Base-by-base conservation (phyloP, 345 rosid species). In the Rhizophora mangle region DNA sequence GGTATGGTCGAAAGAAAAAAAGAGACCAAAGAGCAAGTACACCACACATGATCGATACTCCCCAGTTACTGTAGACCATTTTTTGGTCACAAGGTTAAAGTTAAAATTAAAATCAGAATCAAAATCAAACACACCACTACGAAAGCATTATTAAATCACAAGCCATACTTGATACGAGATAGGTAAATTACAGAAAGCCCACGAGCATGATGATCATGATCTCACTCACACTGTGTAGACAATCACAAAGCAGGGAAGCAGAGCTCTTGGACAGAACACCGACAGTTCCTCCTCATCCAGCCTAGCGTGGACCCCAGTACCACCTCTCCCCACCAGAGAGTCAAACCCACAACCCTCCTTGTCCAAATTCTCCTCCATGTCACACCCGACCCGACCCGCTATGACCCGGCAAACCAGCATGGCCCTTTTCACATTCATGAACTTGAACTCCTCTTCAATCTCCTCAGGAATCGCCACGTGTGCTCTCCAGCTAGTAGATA, bases 201-300 rank as follows among this genome's bases (percentile, higher is more conserved):
- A 3, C 49, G 0, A 43, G 16, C 49, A 13, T 3, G 49, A 2
- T 22, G 13, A 22, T 56, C 7, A 60, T 37, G 34, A 18, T 52
- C 71, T 70, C 68, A 9, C 53, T 73, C 75, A 72, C 69, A 75
- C 84, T 3, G 89, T 79, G 74, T 90, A 95, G 69, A 95, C 97
- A 21, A 95, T 90, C 47, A 88, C 91, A 65, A 92, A 95, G 85
- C 98, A 95, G 71, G 99, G 96, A 78, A 95, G 98, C 82, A 92
- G 94, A 60, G 98, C 97, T 92, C 96, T 87, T 26, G 99, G 99
- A 85, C 92, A 92, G 74, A 90, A 92, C 72, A 95, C 94, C 47
- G 87, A 9, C 22, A 95, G 80, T 83, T 92, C 99, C 66, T 92
- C 94, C 21, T 89, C 96, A 60, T 92, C 96, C 74, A 85, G 16